phyloP scores from a whole-genome alignment of 148 eudicot species.

The Chenopodium suecicum region DNA sequence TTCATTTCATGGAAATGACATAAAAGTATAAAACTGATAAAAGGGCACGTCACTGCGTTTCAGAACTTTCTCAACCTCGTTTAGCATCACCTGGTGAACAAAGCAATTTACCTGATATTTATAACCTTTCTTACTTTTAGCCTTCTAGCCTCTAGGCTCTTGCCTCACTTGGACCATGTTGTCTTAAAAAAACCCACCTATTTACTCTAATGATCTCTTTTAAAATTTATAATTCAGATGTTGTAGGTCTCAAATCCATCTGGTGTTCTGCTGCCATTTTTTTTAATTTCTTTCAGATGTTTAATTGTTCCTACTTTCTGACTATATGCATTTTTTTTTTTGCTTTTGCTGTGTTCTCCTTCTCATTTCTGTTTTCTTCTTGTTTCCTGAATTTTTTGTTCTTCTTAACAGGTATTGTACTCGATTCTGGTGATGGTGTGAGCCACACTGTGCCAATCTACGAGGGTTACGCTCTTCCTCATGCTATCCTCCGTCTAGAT shows the following conservation, averaged over 20 bases:
- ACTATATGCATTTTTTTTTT: background rate
- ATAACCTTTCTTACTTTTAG: background rate
- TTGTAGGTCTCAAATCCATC: background rate
- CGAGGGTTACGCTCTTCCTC: conserved; percentile 39
- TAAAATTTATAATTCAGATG: no score
- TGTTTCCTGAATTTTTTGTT: background rate
- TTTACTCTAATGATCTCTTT: no score
- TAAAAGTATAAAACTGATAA: no score
- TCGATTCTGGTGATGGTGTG: conserved; percentile 40
- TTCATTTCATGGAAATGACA: background rate
- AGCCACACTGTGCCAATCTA: conserved; percentile 37
- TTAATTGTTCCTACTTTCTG: background rate
- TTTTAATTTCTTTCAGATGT: background rate
- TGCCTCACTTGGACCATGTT: background rate
- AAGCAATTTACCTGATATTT: background rate
- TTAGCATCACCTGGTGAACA: background rate
- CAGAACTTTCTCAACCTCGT: no score
- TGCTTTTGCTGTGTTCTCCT: background rate
- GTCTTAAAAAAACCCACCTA: no score
- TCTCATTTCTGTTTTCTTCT: background rate
- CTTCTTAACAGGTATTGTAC: conserved; percentile 33
- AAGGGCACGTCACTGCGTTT: no score
- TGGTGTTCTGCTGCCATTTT: background rate
- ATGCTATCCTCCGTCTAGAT: conserved; percentile 33
- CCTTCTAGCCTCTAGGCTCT: background rate